phyloP scores from a whole-genome alignment of 768 basidiomycete species.

The Pleurotus eryngii region DNA sequence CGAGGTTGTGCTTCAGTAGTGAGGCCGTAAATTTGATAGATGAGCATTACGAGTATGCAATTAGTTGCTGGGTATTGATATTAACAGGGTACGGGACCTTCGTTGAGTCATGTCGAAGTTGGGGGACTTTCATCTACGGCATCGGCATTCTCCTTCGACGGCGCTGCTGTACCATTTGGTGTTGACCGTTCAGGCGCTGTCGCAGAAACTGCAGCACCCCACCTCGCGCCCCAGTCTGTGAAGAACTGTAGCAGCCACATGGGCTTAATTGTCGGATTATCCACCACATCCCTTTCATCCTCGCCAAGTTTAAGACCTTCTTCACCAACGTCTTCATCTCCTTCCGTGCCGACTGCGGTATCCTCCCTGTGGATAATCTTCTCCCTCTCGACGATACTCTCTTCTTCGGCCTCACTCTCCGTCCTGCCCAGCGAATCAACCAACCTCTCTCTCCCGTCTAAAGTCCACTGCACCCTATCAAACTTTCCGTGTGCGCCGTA shows the following conservation, averaged over 20 bases:
- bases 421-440: conserved; percentile 71
- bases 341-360: neutral
- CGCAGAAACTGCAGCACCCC: conserved; percentile 38
- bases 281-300: conserved; percentile 54
- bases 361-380: conserved; percentile 2
- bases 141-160: no score
- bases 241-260: conserved; percentile 78
- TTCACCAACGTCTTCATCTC: conserved; percentile 17
- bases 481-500: conserved; percentile 58
- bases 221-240: conserved; percentile 70
- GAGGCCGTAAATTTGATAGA: no score
- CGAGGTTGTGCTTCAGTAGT: no score
- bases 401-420: conserved; percentile 76
- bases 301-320: conserved; percentile 28
- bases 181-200: neutral
- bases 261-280: conserved; percentile 58
- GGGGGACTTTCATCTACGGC: no score
- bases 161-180: no score
- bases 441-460: conserved; percentile 57
- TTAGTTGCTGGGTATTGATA: no score
- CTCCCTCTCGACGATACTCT: conserved; percentile 34
- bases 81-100: no score
- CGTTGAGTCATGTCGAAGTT: no score
- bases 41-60: no score
- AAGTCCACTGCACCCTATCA: conserved; percentile 66